Base-by-base conservation (phyloP, 2,329 filamentous ascomycete genomes). In the Raffaelea deltoideospora region DNA sequence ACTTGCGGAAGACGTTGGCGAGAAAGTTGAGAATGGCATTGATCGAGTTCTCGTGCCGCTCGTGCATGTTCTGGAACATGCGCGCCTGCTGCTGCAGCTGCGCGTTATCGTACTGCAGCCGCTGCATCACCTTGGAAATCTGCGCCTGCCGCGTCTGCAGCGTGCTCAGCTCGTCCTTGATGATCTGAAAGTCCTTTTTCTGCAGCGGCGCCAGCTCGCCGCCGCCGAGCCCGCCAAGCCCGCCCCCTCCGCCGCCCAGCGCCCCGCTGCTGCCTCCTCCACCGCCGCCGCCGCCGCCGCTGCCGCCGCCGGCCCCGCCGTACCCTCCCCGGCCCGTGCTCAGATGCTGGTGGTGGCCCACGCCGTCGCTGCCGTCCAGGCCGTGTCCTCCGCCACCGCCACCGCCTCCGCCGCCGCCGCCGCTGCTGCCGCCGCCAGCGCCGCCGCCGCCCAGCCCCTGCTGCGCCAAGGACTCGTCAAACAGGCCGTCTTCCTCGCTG, bases 1-100 rank as follows among this genome's bases (percentile, higher is more conserved):
- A 93, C 50, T 92, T 80, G 44, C 93, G 81, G 59, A 96, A 98
- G 30, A 98, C 88, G 11, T 92, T 96, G 32, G 88, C 90, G 17
- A 98, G 69, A 56, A 98, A 96, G 34, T 87, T 93, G 30, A 98
- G 69, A 43, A 98, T 96, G n/a, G 88, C 88, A 51, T 95, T 96
- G 58, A 98, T 96, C 1, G 88, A 95, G 53, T 88, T 94, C 53
- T 98, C 90, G 51, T 98, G 90, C n/a, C 90, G 78, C 47, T 88
- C 86, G 51, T 96, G 88, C 52, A 93, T 76, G 41, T 75, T 81
- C 56, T 96, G 87, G 53, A 95, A 95, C 40, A 82, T 77, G 31
- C 82, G 70, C 0, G 88, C 87, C 56, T 95, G 86, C 38, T 82
- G 79, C 50, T 87, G 92, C 22, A 95, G 70, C 43, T 88, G 77